Evolutionary conservation across 331 rosid genomes (phyloP).

Genomic region (Erythrophleum ivorense): DNA sequence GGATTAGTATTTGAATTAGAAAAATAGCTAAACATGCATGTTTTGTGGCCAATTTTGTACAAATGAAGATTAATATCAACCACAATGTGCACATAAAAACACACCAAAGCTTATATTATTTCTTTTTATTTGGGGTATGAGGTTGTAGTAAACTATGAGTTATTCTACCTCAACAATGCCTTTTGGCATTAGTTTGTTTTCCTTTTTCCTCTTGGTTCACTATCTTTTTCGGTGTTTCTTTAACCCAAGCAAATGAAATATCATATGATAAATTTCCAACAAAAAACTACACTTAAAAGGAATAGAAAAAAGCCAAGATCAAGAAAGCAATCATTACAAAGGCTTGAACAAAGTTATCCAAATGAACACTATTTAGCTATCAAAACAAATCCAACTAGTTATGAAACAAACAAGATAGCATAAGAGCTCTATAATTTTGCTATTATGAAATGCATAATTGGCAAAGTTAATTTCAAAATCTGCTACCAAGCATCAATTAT

Average conservation of each 20-base stretch:
- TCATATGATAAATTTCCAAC: too few species aligned
- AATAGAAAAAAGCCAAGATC: too few species aligned
- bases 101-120: background rate
- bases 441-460: too few species aligned
- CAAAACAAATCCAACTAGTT: too few species aligned
- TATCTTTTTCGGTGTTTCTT: constrained; percentile 77
- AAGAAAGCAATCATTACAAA: too few species aligned
- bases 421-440: too few species aligned
- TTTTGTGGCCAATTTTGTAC: background rate
- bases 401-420: too few species aligned
- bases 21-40: constrained; percentile 22
- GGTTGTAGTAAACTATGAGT: constrained; percentile 11
- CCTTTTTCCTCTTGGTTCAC: constrained; percentile 74
- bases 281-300: too few species aligned
- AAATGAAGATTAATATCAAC: constrained; percentile 4
- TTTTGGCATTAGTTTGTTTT: constrained; percentile 83
- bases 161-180: constrained; percentile 61
- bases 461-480: too few species aligned
- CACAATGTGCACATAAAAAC: background rate
- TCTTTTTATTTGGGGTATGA: background rate
- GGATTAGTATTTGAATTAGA: constrained; percentile 17
- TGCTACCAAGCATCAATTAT: too few species aligned
- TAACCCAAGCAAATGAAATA: constrained; percentile 70
- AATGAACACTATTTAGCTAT: too few species aligned
- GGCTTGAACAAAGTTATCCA: too few species aligned